phyloP scores from a whole-genome alignment of 2,329 filamentous ascomycete species.

The Salinomyces thailandicus region DNA sequence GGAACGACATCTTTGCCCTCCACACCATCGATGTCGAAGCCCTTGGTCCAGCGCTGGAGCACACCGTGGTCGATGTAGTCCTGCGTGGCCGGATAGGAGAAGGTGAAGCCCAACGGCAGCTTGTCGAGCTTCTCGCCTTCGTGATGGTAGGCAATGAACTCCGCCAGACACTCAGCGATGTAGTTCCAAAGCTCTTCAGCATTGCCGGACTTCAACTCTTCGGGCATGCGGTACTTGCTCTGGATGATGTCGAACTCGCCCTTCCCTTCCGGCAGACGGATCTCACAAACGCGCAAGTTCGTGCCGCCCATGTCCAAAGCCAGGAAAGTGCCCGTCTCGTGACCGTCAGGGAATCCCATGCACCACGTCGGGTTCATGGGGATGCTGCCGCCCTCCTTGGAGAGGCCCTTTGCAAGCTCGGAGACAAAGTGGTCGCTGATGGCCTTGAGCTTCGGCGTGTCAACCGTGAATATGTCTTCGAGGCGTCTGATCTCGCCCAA shows the following conservation, averaged over 20 bases:
- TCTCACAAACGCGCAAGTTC: conserved; percentile 89
- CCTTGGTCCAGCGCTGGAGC: conserved; percentile 93
- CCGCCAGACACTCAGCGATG: conserved; percentile 81
- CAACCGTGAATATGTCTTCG: conserved; percentile 74
- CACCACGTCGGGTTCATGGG: conserved; percentile 99
- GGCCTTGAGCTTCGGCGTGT: conserved; percentile 69
- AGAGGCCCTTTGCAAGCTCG: conserved; percentile 83
- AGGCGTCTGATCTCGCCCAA: conserved; percentile 70
- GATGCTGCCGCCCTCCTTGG: conserved; percentile 82
- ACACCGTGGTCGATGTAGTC: conserved; percentile 88
- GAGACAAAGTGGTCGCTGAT: conserved; percentile 82
- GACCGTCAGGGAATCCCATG: conserved; percentile 74
- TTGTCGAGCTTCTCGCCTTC: conserved; percentile 53
- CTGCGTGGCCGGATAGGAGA: conserved; percentile 89
- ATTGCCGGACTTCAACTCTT: conserved; percentile 77
- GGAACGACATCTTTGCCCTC: conserved; percentile 86
- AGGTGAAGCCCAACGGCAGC: conserved; percentile 83
- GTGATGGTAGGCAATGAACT: conserved; percentile 82
- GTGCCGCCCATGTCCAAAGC: conserved; percentile 95
- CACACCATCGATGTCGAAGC: conserved; percentile 85
- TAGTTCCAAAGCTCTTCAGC: conserved; percentile 89
- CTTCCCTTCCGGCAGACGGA: conserved; percentile 75
- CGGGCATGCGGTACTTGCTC: conserved; percentile 90
- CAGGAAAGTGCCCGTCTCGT: conserved; percentile 78
- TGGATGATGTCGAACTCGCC: conserved; percentile 91